These are phyloP conservation scores for Aspergillus ustus DNA, from an alignment of 2,329 filamentous ascomycete species.

Conservation along the genomic window DNA sequence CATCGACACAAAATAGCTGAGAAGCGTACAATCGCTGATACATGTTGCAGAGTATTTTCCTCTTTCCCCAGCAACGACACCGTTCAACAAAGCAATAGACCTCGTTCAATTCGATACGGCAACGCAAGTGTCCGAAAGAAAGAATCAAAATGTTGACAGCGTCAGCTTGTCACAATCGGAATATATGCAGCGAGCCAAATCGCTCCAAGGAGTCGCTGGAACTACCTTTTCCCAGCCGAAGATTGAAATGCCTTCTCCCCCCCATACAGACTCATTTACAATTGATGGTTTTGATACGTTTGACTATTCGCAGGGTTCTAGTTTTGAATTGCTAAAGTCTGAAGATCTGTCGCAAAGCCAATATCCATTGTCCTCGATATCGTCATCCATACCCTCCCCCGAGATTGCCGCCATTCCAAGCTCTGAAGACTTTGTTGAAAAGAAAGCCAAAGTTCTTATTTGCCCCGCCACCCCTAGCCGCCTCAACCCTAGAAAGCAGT, in stretches of 20 bases:
- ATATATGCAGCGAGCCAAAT: slow-evolving; percentile 52
- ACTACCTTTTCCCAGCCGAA: slow-evolving; percentile 42
- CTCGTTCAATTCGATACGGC: slow-evolving; percentile 45
- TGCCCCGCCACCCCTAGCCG: slow-evolving; percentile 32
- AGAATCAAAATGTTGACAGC: slow-evolving; percentile 39
- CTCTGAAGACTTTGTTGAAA: slow-evolving; percentile 28
- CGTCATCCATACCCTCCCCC: slow-evolving; percentile 58
- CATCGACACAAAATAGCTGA: slow-evolving; percentile 7
- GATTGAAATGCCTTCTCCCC: slow-evolving; percentile 59
- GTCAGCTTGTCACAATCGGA: slow-evolving; percentile 39
- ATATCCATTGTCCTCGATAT: slow-evolving; percentile 42
- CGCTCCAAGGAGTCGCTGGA: slow-evolving; percentile 50
- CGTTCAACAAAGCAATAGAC: slow-evolving; percentile 50
- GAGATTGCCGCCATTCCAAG: slow-evolving; percentile 54
- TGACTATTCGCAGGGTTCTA: slow-evolving; percentile 56
- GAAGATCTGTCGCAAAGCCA: slow-evolving; percentile 47
- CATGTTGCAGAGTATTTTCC: slow-evolving; percentile 62
- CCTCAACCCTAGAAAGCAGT: slow-evolving; percentile 26
- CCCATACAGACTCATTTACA: slow-evolving; percentile 56
- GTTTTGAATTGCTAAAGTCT: slow-evolving; percentile 33
- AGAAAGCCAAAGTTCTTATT: slow-evolving; percentile 37
- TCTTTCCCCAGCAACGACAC: slow-evolving; percentile 70
- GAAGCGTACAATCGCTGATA: slow-evolving; percentile 27
- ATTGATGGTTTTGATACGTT: slow-evolving; percentile 54
- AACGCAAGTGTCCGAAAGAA: slow-evolving; percentile 45